phyloP scores from a whole-genome alignment of 1,284 basidiomycete genomes.

The Cutaneotrichosporon cutaneum region DNA sequence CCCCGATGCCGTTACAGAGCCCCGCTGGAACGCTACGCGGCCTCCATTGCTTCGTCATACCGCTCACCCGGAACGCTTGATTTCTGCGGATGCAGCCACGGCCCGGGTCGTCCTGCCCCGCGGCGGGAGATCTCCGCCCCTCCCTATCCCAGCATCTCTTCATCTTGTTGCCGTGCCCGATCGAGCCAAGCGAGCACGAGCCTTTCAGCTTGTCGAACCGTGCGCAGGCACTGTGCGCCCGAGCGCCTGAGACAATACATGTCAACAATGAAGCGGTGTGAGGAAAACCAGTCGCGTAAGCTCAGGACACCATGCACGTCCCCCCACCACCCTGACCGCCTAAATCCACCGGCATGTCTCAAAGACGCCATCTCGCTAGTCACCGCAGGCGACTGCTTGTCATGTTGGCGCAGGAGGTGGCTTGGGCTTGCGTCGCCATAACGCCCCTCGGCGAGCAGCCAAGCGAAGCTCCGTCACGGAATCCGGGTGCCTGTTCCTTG shows the following conservation, averaged over 20 bases:
- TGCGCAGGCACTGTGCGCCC: not conserved
- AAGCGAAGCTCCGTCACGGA: too few species aligned
- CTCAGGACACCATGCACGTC: not conserved
- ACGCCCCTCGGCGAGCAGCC: too few species aligned
- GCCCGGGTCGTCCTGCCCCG: not conserved
- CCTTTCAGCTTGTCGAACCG: too few species aligned
- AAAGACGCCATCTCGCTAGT: not conserved
- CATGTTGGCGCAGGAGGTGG: not conserved
- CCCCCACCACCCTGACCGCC: not conserved
- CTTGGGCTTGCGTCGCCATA: not conserved
- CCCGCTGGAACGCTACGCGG: not conserved
- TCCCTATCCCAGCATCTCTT: not conserved
- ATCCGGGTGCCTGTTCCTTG: too few species aligned
- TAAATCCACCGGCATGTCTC: not conserved
- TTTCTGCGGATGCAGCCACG: not conserved
- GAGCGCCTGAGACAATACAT: not conserved
- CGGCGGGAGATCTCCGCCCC: not conserved
- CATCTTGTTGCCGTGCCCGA: not conserved
- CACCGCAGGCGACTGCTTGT: not conserved
- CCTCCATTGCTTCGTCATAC: not conserved
- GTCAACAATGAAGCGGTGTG: not conserved
- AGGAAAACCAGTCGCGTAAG: not conserved
- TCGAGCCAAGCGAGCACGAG: too few species aligned
- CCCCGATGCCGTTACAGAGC: not conserved
- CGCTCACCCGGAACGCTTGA: too few species aligned